Evolutionary conservation across 345 rosid genomes (phyloP).

Genomic region (Tarenaya hassleriana): DNA sequence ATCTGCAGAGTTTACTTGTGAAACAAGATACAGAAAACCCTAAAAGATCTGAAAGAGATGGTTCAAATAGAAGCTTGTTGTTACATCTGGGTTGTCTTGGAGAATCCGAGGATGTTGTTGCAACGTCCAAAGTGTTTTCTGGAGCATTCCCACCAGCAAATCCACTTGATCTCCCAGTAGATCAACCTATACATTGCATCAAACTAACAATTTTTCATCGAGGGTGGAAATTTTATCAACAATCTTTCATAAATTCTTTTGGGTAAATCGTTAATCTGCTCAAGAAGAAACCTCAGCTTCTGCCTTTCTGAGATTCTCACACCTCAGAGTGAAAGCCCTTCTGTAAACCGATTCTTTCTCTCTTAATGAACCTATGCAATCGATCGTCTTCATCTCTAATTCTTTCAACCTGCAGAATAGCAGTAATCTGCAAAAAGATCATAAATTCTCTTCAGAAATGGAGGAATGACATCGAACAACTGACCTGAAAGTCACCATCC

Average conservation of each 20-base stretch:
- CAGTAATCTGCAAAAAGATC: not conserved
- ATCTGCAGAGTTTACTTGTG: constrained; percentile 31
- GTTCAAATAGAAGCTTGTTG: not conserved
- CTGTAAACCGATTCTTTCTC: constrained; percentile 42
- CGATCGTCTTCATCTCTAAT: constrained; percentile 24
- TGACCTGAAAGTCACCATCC: constrained; percentile 35
- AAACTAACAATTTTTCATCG: no score
- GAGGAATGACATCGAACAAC: not conserved
- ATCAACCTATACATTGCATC: constrained; percentile 67
- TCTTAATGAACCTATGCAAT: constrained; percentile 23
- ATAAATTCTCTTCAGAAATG: not conserved
- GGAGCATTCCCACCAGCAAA: constrained; percentile 36
- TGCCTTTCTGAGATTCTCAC: constrained; percentile 67
- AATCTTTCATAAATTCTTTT: not conserved
- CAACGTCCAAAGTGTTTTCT: constrained; percentile 43
- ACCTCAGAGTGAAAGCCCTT: constrained; percentile 51
- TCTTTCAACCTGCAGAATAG: constrained; percentile 43
- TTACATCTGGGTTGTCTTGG: constrained; percentile 43
- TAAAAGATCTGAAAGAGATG: not conserved
- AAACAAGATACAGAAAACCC: not conserved
- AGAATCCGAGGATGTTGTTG: constrained; percentile 34
- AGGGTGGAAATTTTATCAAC: no score
- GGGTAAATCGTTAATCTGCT: no score
- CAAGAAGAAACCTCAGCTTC: constrained; percentile 56
- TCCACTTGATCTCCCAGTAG: constrained; percentile 83